These are phyloP conservation scores for Malus sieversii DNA, from an alignment of 306 rosid genomes.

Conservation along the genomic window DNA sequence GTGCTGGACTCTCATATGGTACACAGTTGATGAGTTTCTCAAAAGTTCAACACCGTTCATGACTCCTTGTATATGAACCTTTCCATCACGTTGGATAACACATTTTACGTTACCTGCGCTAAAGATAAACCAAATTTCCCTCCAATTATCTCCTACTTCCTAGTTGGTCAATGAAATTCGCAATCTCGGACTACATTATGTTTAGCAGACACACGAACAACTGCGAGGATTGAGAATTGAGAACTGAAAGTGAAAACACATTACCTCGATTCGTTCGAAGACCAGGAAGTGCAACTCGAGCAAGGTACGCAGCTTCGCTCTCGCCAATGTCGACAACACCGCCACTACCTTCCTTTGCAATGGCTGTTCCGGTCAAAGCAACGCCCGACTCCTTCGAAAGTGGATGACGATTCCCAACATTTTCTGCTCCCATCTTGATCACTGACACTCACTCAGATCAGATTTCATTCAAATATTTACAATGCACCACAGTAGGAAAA, in stretches of 20 bases:
- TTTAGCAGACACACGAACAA: not conserved
- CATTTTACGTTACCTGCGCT: conserved; percentile 37
- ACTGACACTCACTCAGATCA: not conserved
- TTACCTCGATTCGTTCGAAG: conserved; percentile 35
- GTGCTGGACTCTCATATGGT: conserved; percentile 44
- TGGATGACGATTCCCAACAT: conserved; percentile 14
- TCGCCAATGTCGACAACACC: conserved; percentile 49
- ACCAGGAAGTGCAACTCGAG: conserved; percentile 51
- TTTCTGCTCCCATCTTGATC: conserved; percentile 18
- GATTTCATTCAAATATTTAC: too few species aligned
- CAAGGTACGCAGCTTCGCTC: conserved; percentile 49
- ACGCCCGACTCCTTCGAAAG: conserved; percentile 31
- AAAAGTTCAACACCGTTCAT: conserved; percentile 29
- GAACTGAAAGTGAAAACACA: not conserved
- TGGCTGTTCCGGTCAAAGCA: conserved; percentile 43
- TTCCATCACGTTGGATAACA: conserved; percentile 40
- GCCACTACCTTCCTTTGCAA: conserved; percentile 37
- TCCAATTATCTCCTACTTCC: not conserved
- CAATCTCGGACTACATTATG: not conserved
- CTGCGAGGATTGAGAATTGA: too few species aligned
- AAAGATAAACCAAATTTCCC: not conserved
- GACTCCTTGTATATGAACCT: conserved; percentile 47
- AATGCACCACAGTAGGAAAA: too few species aligned
- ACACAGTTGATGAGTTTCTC: conserved; percentile 24
- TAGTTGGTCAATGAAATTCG: not conserved